Percentiles rank a stretch among this genome's conserved stretches.
Conservation (phyloP, 192 early-diverging fungal genomes). For the Coemansia sp. region DNA sequence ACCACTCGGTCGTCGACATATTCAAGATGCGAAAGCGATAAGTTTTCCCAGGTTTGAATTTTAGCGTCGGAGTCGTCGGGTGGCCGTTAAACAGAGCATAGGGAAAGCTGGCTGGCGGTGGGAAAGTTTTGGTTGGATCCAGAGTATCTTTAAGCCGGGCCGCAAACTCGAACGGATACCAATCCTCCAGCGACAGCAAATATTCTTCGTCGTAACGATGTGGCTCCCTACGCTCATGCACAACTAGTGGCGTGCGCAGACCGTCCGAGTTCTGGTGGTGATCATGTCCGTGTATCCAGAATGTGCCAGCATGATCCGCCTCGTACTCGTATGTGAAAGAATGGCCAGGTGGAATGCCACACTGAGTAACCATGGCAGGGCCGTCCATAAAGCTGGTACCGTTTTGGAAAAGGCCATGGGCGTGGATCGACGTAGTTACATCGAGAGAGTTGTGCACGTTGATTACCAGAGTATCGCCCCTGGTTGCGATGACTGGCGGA, state of each 20-base stretch:
- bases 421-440: constrained; percentile 64
- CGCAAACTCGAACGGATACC: constrained; percentile 55
- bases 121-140: constrained; percentile 57
- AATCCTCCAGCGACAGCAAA: constrained; percentile 66
- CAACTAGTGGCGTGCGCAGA: constrained; percentile 67
- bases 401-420: constrained; percentile 78
- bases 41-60: constrained; percentile 69
- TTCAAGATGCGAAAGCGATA: constrained; percentile 80
- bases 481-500: constrained; percentile 10
- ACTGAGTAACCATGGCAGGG: constrained; percentile 67
- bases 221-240: constrained; percentile 59
- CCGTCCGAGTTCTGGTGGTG: constrained; percentile 77
- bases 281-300: constrained; percentile 77
- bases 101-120: constrained; percentile 62
- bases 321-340: constrained; percentile 67
- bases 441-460: constrained; percentile 54
- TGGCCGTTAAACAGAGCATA: constrained; percentile 59
- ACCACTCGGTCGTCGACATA: constrained; percentile 70
- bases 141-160: constrained; percentile 42
- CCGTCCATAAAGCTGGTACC: constrained; percentile 70
- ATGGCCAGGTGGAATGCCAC: constrained; percentile 67
- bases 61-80: constrained; percentile 18
- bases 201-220: constrained; percentile 67
- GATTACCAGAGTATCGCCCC: constrained; percentile 33
- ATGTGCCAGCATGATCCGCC: constrained; percentile 63